phyloP scores from a whole-genome alignment of 108 stramenopile genomes.

The Nannochloropsis gaditana region DNA sequence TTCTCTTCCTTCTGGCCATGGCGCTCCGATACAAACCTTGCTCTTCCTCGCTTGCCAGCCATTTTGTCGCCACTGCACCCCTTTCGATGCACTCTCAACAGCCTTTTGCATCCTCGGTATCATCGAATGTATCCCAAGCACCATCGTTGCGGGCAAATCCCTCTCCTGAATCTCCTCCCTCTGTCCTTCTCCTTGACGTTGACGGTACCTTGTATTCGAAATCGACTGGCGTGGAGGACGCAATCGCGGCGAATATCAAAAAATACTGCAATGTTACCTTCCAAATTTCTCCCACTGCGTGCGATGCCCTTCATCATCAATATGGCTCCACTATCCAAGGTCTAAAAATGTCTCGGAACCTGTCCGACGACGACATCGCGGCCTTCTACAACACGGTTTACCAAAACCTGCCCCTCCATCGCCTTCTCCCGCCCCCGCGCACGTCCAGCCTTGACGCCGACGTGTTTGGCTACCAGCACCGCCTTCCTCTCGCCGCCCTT shows the following conservation, averaged over 20 bases:
- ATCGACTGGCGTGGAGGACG: conserved; percentile 25
- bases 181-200: conserved; percentile 61
- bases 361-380: neutral
- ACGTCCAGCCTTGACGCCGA: neutral
- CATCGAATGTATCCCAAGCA: no score
- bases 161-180: neutral
- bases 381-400: conserved; percentile 63
- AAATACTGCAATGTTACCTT: neutral
- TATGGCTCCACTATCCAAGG: neutral
- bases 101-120: no score
- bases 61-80: neutral
- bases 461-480: conserved; percentile 28
- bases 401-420: conserved; percentile 56
- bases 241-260: neutral
- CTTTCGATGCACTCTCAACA: neutral
- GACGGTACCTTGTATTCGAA: conserved; percentile 75
- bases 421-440: neutral
- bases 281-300: neutral
- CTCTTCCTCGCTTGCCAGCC: neutral
- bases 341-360: neutral
- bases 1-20: no score
- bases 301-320: conserved; percentile 5
- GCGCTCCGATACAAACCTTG: neutral
- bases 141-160: neutral
- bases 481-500: neutral